These are phyloP conservation scores for Seiridium unicorne DNA, from an alignment of 2,329 filamentous ascomycete genomes.

Conservation along the genomic window DNA sequence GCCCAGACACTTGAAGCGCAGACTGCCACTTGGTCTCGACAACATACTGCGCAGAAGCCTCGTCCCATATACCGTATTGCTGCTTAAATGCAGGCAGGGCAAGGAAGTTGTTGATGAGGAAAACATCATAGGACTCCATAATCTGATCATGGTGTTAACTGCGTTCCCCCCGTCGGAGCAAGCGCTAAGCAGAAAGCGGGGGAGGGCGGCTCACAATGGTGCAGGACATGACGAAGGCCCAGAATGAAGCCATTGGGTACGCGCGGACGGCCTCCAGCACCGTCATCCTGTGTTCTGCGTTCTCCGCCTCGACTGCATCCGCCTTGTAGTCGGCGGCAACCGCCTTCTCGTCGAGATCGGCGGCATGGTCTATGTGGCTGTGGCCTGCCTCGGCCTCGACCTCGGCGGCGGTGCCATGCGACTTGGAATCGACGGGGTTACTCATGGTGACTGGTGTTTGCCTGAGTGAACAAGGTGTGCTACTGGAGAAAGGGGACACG, in stretches of 20 bases:
- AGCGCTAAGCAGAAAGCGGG: constrained; percentile 12
- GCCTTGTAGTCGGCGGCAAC: constrained; percentile 41
- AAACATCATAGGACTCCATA: constrained; percentile 64
- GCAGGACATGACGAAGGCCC: constrained; percentile 37
- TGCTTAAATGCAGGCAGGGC: constrained; percentile 45
- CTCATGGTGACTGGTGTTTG: constrained; percentile 1
- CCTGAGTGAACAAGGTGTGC: neutral
- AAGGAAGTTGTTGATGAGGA: constrained; percentile 59
- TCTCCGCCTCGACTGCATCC: constrained; percentile 57
- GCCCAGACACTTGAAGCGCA: constrained; percentile 53
- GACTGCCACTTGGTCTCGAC: constrained; percentile 57
- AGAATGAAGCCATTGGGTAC: constrained; percentile 34
- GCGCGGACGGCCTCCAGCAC: constrained; percentile 30
- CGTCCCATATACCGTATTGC: constrained; percentile 41
- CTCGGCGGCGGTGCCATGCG: neutral
- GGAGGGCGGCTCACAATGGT: constrained; percentile 35
- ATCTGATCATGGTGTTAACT: constrained; percentile 40
- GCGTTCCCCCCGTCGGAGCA: neutral
- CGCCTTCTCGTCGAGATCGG: constrained; percentile 33
- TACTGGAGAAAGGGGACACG: too few relatives aligned
- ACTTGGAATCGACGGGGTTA: neutral
- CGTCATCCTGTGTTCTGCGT: constrained; percentile 30
- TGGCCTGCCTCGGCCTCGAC: neutral
- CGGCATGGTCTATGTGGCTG: neutral
- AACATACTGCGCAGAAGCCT: constrained; percentile 22